Base-by-base conservation (phyloP, 768 basidiomycete genomes). In the Paxillus rubicundulus region DNA sequence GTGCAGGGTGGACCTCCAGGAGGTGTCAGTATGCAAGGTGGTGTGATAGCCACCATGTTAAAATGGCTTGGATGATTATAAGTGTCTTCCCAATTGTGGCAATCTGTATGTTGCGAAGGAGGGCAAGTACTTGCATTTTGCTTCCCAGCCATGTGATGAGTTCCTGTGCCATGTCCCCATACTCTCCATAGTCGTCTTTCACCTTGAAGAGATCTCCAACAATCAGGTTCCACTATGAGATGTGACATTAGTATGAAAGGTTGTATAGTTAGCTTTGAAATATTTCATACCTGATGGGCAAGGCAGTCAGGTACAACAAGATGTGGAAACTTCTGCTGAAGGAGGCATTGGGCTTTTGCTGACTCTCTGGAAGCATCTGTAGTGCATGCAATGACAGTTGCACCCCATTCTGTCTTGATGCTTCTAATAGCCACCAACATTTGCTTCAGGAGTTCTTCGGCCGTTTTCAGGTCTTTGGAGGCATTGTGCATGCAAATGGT, bases 351-450 rank as follows among this genome's bases (percentile, higher is more conserved):
- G 2, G 70, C 70, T 49, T 70, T 69, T 17, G 32, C 12, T 16
- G 69, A 70, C 38, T 75, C 70, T 2, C 71, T 72, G 1, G 62
- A 70, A 14, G 69, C 66, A 66, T 76, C 70, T 9, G 68, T 68
- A 17, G 59, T 58, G 4, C 68, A n/a, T n/a, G n/a, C n/a, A n/a
- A n/a, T n/a, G n/a, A n/a, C n/a, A n/a, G n/a, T n/a, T n/a, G n/a
- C n/a, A 38, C 52, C 47, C 62, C 62, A 69, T 5, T 70, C 41
- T 0, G 50, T 45, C 20, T 66, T 41, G 1, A 74, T 46, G n/a
- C 46, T 47, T 4, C 41, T 34, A 1, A 59, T 52, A 12, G 61
- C 57, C 2, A 57, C 47, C 4, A 54, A 43, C 13, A 74, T 49
- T 6, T 57, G 56, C 16, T 48, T 49, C 8, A 68, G 50, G 14